Evolutionary conservation across 2,329 filamentous ascomycete species (phyloP).

Genomic region (Beauveria brongniartii): DNA sequence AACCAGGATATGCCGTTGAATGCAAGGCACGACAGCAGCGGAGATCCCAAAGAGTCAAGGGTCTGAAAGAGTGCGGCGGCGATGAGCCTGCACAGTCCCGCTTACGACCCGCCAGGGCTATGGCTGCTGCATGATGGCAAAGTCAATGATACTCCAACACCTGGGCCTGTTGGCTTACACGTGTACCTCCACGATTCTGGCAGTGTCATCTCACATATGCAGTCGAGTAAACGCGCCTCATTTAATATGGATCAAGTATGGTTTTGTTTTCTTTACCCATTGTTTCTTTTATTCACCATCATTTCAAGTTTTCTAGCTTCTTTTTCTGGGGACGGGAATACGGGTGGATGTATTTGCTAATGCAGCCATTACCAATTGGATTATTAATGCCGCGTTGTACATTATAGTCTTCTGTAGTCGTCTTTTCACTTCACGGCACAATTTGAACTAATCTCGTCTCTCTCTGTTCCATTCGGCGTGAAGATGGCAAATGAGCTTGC

Average conservation of each 20-base stretch:
- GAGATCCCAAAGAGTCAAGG: constrained; percentile 23
- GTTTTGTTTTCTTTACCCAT: not conserved
- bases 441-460: not conserved
- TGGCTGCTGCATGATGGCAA: not conserved
- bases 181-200: not conserved
- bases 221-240: not conserved
- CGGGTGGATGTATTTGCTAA: not conserved
- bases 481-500: not conserved
- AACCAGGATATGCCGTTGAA: constrained; percentile 38
- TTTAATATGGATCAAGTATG: not conserved
- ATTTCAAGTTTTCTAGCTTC: not conserved
- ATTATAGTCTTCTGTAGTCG: not conserved
- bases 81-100: not conserved
- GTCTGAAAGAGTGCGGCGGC: not conserved
- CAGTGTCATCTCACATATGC: not conserved
- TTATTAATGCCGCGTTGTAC: not conserved
- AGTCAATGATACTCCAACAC: not conserved
- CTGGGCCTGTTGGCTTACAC: not conserved
- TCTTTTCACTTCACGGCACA: not conserved
- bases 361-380: constrained; percentile 5
- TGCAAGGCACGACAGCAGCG: constrained; percentile 37
- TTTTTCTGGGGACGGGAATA: not conserved
- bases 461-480: not conserved
- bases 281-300: not conserved
- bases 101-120: not conserved